Evolutionary conservation across 2,329 filamentous ascomycete genomes (phyloP).

Genomic region (Cordyceps militaris): DNA sequence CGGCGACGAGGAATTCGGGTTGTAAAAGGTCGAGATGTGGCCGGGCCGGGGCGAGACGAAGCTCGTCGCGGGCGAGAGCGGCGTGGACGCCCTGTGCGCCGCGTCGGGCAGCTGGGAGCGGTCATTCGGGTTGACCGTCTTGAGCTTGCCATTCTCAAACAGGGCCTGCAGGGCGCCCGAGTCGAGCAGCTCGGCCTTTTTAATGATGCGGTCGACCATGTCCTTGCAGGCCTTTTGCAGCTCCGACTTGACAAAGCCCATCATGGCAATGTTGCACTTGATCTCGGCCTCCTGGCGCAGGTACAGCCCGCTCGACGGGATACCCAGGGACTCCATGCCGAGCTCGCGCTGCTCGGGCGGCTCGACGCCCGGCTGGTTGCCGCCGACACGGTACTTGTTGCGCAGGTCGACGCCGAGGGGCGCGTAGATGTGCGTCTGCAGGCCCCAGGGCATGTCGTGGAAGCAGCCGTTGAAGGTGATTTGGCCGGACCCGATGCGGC

Average conservation of each 20-base stretch:
- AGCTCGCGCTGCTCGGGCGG: conserved; percentile 55
- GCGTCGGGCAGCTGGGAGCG: conserved; percentile 26
- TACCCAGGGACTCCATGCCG: conserved; percentile 50
- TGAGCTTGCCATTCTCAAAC: conserved; percentile 58
- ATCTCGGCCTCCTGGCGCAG: conserved; percentile 65
- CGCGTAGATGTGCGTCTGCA: conserved; percentile 66
- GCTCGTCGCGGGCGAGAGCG: background rate
- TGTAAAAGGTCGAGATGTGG: conserved; percentile 10
- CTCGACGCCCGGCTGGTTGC: conserved; percentile 61
- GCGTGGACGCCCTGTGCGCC: background rate
- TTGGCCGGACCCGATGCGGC: conserved; percentile 56
- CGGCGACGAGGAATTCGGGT: background rate
- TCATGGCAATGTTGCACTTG: conserved; percentile 59
- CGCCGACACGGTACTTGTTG: conserved; percentile 60
- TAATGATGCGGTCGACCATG: conserved; percentile 62
- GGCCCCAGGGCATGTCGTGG: conserved; percentile 63
- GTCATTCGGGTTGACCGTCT: conserved; percentile 50
- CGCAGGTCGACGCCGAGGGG: conserved; percentile 60
- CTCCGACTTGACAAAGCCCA: conserved; percentile 59
- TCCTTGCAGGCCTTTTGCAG: conserved; percentile 58
- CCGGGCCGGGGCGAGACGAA: background rate
- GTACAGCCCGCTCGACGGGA: conserved; percentile 58
- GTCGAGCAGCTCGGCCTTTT: conserved; percentile 64
- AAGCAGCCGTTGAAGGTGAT: conserved; percentile 66
- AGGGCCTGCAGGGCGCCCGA: conserved; percentile 59